Percentiles rank a stretch among this genome's conserved stretches.
These are phyloP conservation scores for Penicillium maclennaniae DNA, from an alignment of 495 filamentous ascomycete species.

Conservation along the genomic window DNA sequence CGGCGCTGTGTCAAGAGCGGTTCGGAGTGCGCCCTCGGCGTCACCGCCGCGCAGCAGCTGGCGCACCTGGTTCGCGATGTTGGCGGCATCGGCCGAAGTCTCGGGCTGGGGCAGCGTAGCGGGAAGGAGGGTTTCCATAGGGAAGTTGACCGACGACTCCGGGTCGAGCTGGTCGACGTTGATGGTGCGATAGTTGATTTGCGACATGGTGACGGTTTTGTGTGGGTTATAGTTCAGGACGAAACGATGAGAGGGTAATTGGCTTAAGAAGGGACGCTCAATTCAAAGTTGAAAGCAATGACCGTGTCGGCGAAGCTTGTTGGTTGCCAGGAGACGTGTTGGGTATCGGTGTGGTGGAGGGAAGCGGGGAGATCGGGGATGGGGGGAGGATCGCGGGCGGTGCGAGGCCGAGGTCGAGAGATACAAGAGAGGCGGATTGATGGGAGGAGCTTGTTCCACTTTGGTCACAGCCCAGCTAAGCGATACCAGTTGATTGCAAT, in stretches of 20 bases:
- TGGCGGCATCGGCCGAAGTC: conserved; percentile 67
- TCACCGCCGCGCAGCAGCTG: conserved; percentile 84
- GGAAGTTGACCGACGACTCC: conserved; percentile 85
- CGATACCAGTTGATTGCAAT: not conserved
- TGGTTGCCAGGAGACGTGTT: conserved; percentile 7
- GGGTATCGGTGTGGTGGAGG: conserved; percentile 17
- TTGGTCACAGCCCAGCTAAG: not conserved
- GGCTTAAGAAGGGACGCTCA: not conserved
- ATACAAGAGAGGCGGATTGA: not conserved
- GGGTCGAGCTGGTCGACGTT: conserved; percentile 87
- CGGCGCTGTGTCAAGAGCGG: conserved; percentile 71
- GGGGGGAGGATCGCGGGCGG: conserved; percentile 4
- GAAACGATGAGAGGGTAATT: not conserved
- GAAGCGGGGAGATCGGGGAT: conserved; percentile 22
- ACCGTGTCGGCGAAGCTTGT: not conserved
- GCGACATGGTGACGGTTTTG: conserved; percentile 45
- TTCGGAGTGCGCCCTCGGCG: conserved; percentile 74
- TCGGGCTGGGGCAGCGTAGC: conserved; percentile 57
- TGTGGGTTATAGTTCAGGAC: conserved; percentile 1
- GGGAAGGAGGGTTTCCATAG: conserved; percentile 72
- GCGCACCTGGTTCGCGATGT: conserved; percentile 69
- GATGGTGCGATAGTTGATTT: conserved; percentile 82
- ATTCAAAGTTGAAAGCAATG: not conserved
- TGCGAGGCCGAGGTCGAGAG: not conserved
- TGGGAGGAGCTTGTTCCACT: not conserved